These are phyloP conservation scores for Trapa bicornis DNA, from an alignment of 345 rosid genomes.

Conservation along the genomic window DNA sequence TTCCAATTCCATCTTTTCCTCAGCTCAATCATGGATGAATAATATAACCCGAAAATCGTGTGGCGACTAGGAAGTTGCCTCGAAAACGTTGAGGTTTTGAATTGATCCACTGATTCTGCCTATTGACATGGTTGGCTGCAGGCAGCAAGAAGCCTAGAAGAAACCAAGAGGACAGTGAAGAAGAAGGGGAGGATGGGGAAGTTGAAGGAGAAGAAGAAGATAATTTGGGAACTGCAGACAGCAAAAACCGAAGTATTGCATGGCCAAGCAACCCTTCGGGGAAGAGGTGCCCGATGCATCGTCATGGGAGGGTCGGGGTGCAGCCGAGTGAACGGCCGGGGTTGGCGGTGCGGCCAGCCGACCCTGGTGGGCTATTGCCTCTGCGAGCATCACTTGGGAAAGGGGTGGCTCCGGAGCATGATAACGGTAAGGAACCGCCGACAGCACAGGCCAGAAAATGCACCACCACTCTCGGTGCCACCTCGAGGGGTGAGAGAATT, in stretches of 20 bases:
- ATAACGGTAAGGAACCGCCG: constrained; percentile 29
- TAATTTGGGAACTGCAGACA: constrained; percentile 3
- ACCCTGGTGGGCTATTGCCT: constrained; percentile 88
- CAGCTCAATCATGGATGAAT: no score
- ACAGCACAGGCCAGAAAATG: constrained; percentile 1
- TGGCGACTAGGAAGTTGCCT: no score
- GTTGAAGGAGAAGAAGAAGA: constrained; percentile 11
- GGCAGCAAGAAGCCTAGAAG: constrained; percentile 15
- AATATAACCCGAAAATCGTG: no score
- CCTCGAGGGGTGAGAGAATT: no score
- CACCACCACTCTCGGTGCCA: not conserved
- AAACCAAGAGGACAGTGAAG: constrained; percentile 8
- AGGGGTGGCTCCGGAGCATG: constrained; percentile 82
- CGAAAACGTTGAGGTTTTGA: no score
- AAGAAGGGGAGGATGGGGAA: constrained; percentile 20
- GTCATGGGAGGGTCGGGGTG: constrained; percentile 80
- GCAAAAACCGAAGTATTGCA: not conserved
- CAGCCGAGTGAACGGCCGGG: constrained; percentile 92
- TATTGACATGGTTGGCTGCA: constrained; percentile 7
- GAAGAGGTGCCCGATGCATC: constrained; percentile 32
- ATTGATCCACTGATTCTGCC: no score
- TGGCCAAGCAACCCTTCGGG: constrained; percentile 1
- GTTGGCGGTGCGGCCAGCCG: constrained; percentile 94
- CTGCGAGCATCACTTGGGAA: constrained; percentile 93
- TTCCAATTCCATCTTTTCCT: no score